phyloP scores from a whole-genome alignment of 2,329 filamentous ascomycete genomes.

The Ceratocystis huliohia region DNA sequence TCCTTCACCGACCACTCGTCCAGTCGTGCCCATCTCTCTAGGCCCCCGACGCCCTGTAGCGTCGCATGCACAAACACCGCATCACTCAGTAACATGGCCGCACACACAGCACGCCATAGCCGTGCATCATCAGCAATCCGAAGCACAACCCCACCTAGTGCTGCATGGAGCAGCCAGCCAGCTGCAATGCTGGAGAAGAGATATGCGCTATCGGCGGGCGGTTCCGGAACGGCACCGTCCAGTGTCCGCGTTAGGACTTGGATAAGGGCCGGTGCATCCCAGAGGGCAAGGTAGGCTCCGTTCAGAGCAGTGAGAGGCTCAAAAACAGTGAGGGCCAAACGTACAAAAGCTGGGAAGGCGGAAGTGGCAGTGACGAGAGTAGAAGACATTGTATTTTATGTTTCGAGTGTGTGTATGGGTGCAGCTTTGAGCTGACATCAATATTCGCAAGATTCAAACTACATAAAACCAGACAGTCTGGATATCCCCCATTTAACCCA shows the following conservation, averaged over 20 bases:
- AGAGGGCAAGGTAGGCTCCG: conserved; percentile 13
- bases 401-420: neutral
- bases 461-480: neutral
- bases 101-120: conserved; percentile 18
- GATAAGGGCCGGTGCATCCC: conserved; percentile 5
- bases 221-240: neutral
- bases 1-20: conserved; percentile 14
- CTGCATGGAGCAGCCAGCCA: conserved; percentile 19
- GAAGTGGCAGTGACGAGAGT: neutral
- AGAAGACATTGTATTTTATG: conserved; percentile 1
- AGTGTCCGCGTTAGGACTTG: conserved; percentile 13
- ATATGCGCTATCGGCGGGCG: neutral
- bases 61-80: conserved; percentile 13
- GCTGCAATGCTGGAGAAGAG: conserved; percentile 18
- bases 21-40: conserved; percentile 9
- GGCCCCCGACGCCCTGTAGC: conserved; percentile 17
- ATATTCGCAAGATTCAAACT: neutral
- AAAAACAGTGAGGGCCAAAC: conserved; percentile 11
- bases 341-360: conserved; percentile 5
- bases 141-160: conserved; percentile 13
- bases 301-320: conserved; percentile 18
- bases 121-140: conserved; percentile 11
- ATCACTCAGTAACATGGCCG: conserved; percentile 17
- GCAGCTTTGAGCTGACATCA: neutral
- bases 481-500: neutral